Percentiles rank a stretch among this genome's conserved stretches.
These are phyloP conservation scores for Meyerozyma sp. DNA, from an alignment of 1,139 yeast species.

Conservation along the genomic window DNA sequence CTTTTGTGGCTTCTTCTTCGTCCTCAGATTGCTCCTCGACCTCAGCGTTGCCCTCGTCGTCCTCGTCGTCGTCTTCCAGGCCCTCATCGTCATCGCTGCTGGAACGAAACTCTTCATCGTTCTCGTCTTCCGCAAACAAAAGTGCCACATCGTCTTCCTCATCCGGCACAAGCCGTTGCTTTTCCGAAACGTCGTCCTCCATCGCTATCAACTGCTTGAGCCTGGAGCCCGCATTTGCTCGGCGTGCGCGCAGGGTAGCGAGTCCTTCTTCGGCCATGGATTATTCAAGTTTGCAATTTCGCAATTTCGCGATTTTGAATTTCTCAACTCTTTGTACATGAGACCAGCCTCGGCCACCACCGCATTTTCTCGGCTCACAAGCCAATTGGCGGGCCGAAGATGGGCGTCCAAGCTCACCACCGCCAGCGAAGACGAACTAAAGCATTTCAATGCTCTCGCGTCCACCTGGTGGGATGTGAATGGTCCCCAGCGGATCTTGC, in stretches of 20 bases:
- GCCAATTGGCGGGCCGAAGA: neutral
- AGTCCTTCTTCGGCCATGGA: conserved; percentile 37
- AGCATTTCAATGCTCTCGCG: conserved; percentile 83
- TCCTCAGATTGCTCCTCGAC: conserved; percentile 13
- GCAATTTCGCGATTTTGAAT: neutral
- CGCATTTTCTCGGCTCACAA: neutral
- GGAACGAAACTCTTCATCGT: conserved; percentile 62
- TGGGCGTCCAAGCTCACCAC: conserved; percentile 21
- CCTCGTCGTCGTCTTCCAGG: conserved; percentile 22
- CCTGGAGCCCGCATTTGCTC: conserved; percentile 89
- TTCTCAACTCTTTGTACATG: neutral
- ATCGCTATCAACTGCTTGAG: conserved; percentile 67
- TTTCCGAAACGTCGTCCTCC: conserved; percentile 46
- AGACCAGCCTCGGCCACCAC: neutral
- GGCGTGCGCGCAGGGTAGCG: conserved; percentile 67
- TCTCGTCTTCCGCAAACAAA: conserved; percentile 79
- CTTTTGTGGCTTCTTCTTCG: conserved; percentile 17
- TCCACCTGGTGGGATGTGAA: conserved; percentile 93
- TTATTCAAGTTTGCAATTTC: conserved; percentile 5
- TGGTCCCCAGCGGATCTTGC: conserved; percentile 90
- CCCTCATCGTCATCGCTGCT: conserved; percentile 17
- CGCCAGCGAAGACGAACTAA: conserved; percentile 47
- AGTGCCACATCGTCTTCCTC: conserved; percentile 73
- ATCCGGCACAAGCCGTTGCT: conserved; percentile 34
- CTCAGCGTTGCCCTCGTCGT: conserved; percentile 17